phyloP scores from a whole-genome alignment of 106 monocot genomes.

The Phalaenopsis aphrodite region DNA sequence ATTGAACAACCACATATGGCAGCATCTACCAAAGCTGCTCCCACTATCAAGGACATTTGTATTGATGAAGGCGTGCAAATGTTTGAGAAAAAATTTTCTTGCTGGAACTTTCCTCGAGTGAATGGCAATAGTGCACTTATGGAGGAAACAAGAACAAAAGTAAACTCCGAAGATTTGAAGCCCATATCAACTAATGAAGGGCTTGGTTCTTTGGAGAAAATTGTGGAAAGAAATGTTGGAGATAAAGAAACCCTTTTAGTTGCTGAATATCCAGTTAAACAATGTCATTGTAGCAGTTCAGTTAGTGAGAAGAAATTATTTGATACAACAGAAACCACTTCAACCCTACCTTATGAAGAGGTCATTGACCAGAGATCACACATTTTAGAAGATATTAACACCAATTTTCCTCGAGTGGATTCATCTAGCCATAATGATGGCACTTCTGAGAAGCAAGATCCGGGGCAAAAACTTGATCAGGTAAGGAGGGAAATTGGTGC shows the following conservation, averaged over 20 bases:
- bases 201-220: not conserved
- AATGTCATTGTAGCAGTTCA: not conserved
- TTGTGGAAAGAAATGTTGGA: not conserved
- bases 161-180: not conserved
- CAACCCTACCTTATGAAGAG: not conserved
- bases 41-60: constrained; percentile 57
- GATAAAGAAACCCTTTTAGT: not conserved
- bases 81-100: constrained; percentile 15
- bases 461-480: constrained; percentile 3
- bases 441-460: not conserved
- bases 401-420: not conserved
- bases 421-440: not conserved
- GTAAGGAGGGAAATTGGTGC: not conserved
- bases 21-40: constrained; percentile 20
- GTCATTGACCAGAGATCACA: not conserved
- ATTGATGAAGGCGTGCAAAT: constrained; percentile 41
- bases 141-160: not conserved
- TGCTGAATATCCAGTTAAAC: not conserved
- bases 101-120: not conserved
- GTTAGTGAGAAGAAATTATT: not conserved
- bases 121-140: not conserved
- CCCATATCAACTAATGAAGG: not conserved
- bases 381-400: not conserved
- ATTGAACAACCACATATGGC: constrained; percentile 6
- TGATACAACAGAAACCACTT: not conserved